phyloP scores from a whole-genome alignment of 805 yeast genomes.

The Ogataea thermomethanolica region DNA sequence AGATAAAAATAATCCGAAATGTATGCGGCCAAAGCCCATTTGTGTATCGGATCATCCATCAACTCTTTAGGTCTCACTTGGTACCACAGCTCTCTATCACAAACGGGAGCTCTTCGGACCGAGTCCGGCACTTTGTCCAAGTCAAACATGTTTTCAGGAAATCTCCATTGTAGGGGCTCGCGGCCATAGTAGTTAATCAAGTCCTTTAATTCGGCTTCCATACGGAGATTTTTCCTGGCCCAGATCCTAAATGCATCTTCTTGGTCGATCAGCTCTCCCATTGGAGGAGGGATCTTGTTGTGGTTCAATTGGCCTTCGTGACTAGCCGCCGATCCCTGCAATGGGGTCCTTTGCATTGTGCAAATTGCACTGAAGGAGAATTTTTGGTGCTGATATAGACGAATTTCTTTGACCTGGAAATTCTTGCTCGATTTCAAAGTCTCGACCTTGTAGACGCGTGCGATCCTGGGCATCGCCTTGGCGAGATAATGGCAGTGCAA shows the following conservation, averaged over 20 bases:
- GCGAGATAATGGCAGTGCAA: conserved; percentile 59
- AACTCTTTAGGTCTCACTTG: conserved; percentile 31
- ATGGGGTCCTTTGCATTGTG: conserved; percentile 37
- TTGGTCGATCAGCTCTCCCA: conserved; percentile 30
- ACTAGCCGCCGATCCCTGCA: conserved; percentile 33
- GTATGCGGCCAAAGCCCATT: conserved; percentile 57
- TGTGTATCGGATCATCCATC: conserved; percentile 32
- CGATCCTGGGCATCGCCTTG: conserved; percentile 46
- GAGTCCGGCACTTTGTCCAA: conserved; percentile 18
- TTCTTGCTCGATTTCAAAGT: conserved; percentile 51
- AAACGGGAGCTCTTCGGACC: conserved; percentile 17
- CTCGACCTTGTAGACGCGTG: conserved; percentile 52
- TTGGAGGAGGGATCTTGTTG: conserved; percentile 26
- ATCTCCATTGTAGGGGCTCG: conserved; percentile 35
- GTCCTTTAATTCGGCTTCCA: conserved; percentile 22
- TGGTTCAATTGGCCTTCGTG: conserved; percentile 29
- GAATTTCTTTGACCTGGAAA: conserved; percentile 50
- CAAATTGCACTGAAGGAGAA: conserved; percentile 51
- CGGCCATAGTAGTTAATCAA: conserved; percentile 27
- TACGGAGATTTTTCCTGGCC: conserved; percentile 23
- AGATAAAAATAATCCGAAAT: conserved; percentile 56
- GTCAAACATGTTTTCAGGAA: conserved; percentile 34
- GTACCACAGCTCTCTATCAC: conserved; percentile 30
- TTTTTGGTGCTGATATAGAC: conserved; percentile 50
- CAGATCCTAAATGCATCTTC: conserved; percentile 27